A percentile compares a stretch with the other conserved stretches of the same genome.
phyloP scores from a whole-genome alignment of 352 stramenopile species.

The Saprolegnia diclina region DNA sequence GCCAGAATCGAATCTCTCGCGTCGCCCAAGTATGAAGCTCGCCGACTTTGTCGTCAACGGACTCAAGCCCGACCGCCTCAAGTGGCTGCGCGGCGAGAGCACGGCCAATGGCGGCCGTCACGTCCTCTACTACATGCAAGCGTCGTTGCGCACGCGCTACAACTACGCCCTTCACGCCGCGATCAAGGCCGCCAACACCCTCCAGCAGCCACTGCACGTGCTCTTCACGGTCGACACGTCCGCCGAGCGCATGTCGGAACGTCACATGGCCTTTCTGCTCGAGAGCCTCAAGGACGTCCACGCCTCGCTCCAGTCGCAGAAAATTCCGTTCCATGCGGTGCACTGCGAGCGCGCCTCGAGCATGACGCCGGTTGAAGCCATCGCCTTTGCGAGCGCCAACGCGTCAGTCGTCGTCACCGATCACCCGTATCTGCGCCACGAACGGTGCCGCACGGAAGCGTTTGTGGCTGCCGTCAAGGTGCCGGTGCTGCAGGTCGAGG shows the following conservation, averaged over 20 bases:
- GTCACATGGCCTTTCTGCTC: conserved; percentile 62
- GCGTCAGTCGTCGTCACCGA: conserved; percentile 71
- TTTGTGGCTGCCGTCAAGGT: conserved; percentile 38
- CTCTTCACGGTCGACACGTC: conserved; percentile 36
- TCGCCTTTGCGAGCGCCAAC: conserved; percentile 30
- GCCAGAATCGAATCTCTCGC: no score
- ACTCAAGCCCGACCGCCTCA: not conserved
- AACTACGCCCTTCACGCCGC: conserved; percentile 78
- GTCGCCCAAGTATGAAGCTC: not conserved
- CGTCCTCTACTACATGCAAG: conserved; percentile 84
- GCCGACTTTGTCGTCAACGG: not conserved
- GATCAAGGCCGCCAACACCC: conserved; percentile 52
- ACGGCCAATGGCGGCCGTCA: conserved; percentile 27
- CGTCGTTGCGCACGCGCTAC: conserved; percentile 63
- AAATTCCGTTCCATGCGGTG: conserved; percentile 60
- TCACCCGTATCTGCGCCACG: conserved; percentile 60
- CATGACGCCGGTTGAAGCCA: not conserved
- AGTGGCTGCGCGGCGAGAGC: not conserved
- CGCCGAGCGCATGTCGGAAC: conserved; percentile 42
- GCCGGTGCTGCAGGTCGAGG: conserved; percentile 91
- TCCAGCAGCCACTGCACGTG: conserved; percentile 64
- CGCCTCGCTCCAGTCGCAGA: conserved; percentile 38
- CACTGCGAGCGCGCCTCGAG: conserved; percentile 34
- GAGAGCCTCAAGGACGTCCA: conserved; percentile 50
- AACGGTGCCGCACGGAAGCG: conserved; percentile 38